These are phyloP conservation scores for Yamadazyma friedrichii DNA, from an alignment of 1,139 yeast species.

Conservation along the genomic window DNA sequence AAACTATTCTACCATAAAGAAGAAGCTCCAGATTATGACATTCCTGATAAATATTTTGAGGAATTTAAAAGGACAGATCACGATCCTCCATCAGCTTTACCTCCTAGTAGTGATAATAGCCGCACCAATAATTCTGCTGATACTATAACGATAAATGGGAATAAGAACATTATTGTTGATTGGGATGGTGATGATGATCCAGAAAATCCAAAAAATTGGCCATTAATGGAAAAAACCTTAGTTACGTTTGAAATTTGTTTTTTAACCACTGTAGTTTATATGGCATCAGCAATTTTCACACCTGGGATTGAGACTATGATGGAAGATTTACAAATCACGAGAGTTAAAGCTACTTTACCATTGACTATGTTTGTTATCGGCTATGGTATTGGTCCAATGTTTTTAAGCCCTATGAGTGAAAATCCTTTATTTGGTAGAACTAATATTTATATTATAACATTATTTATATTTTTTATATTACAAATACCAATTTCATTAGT, in stretches of 20 bases:
- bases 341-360: constrained; percentile 45
- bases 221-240: constrained; percentile 18
- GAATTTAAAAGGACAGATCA: too few species aligned
- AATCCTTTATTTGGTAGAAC: constrained; percentile 51
- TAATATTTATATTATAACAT: constrained; percentile 28
- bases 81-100: too few species aligned
- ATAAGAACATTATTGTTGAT: constrained; percentile 4
- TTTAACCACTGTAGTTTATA: constrained; percentile 24
- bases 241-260: constrained; percentile 19
- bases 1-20: constrained; percentile 29
- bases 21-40: constrained; percentile 28
- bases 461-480: constrained; percentile 31
- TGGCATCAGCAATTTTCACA: constrained; percentile 28
- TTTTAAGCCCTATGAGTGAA: constrained; percentile 56
- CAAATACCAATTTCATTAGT: constrained; percentile 35
- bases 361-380: constrained; percentile 44
- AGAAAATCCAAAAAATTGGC: constrained; percentile 32
- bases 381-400: constrained; percentile 55
- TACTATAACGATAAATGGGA: neutral
- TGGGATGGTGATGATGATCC: constrained; percentile 22
- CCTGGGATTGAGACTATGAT: constrained; percentile 42
- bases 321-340: constrained; percentile 24
- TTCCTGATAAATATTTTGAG: constrained; percentile 30
- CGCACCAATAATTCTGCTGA: neutral
- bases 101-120: too few species aligned